Percentiles rank a stretch among this genome's conserved stretches.
phyloP scores from a whole-genome alignment of 352 stramenopile species.

The Phytophthora agathidicida region DNA sequence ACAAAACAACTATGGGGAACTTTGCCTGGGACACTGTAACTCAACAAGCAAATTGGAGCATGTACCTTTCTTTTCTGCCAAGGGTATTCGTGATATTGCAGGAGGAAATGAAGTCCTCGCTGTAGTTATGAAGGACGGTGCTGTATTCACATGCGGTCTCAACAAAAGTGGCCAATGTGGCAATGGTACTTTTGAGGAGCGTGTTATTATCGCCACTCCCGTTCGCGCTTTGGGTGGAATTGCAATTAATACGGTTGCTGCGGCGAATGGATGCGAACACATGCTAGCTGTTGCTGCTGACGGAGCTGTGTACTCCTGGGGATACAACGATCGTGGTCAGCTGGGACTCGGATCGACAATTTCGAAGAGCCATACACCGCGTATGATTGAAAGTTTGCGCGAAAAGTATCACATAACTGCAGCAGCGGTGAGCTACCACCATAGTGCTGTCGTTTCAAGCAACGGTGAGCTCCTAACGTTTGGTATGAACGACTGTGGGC shows the following conservation, averaged over 20 bases:
- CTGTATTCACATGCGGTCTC: conserved; percentile 80
- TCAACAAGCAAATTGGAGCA: conserved; percentile 88
- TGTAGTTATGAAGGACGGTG: conserved; percentile 85
- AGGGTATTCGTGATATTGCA: conserved; percentile 70
- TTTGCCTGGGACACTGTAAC: conserved; percentile 88
- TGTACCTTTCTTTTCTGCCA: conserved; percentile 84
- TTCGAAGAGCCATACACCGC: conserved; percentile 86
- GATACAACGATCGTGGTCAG: conserved; percentile 88
- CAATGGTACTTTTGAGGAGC: conserved; percentile 88
- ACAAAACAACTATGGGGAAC: conserved; percentile 91
- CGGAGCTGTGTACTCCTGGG: conserved; percentile 84
- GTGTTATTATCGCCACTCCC: conserved; percentile 75
- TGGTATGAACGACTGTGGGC: conserved; percentile 90
- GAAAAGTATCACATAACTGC: conserved; percentile 84
- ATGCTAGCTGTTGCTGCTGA: conserved; percentile 86
- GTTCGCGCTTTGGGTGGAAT: conserved; percentile 74
- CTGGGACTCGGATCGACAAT: conserved; percentile 85
- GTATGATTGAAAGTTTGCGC: conserved; percentile 80
- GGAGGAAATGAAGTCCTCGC: conserved; percentile 88
- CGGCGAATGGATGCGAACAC: conserved; percentile 87
- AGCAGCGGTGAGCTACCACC: conserved; percentile 86
- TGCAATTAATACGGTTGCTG: conserved; percentile 71
- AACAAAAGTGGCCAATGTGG: conserved; percentile 91
- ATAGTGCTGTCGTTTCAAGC: conserved; percentile 83
- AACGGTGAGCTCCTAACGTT: conserved; percentile 83